Evolutionary conservation across 495 filamentous ascomycete species (phyloP), one percentile per base, ranked within the genome.

Genomic region (Parachaetomium inaequale): DNA sequence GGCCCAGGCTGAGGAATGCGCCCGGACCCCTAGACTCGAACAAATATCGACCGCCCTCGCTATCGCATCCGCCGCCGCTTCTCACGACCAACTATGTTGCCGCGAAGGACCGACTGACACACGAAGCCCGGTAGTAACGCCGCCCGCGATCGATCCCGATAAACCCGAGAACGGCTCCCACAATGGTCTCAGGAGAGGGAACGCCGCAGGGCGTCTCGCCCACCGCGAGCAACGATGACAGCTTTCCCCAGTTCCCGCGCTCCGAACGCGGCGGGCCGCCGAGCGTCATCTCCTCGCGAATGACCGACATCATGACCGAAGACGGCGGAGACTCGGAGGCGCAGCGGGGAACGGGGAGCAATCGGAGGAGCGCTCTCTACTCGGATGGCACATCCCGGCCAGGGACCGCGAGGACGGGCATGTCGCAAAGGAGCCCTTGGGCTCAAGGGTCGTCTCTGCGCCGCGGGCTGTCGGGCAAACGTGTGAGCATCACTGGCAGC

Each of bases 241-340:
- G 67, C 32, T 76, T 78, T 45, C 74, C 78, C 3, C 75, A 75
- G 54, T 73, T 76, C 38, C 75, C 78, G 21, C 68, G 70, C 43
- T 67, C 69, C 50, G 64, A 70, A 57, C 40, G 65, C 25, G 64
- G 68, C 53, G 75, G 79, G 46, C 79, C 82, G 42, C 80, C 80
- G 51, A 89, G 86, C 68, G 81, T 91, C 55, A 89, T 96, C 34
- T 96, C 91, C 15, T 93, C 90, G 49, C 87, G 88, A 63, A 88
- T 93, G 82, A 94, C 91, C 11, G 90, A 94, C 70, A 82, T 89
- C 67, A 85, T 82, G 51, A 85, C 83, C 26, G 80, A 84, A 55
- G 78, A 82, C 59, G 80, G 80, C 29, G 64, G 71, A 61, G 76
- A 81, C 21, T 60, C 68, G 23, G 67, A 73, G 42, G 59, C 58